Evolutionary conservation across 345 rosid genomes (phyloP).

Genomic region (Hibiscus tridactylites): DNA sequence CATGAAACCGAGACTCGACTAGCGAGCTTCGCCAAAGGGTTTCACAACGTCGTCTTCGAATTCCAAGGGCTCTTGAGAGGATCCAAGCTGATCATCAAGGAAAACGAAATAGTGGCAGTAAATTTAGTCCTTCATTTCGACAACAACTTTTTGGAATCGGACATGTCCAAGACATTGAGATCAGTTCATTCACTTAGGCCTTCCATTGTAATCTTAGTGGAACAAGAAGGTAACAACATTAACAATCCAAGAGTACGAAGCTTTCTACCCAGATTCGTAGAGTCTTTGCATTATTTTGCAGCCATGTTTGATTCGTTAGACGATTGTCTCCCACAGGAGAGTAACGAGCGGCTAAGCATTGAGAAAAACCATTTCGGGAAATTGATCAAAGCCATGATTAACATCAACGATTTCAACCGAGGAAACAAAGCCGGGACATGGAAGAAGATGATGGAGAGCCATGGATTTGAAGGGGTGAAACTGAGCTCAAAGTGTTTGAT

Average conservation of each 20-base stretch:
- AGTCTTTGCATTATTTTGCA: slow-evolving; percentile 50
- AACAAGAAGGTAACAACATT: slow-evolving; percentile 34
- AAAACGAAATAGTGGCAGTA: slow-evolving; percentile 46
- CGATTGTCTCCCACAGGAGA: slow-evolving; percentile 49
- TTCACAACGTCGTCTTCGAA: slow-evolving; percentile 43
- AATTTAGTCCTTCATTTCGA: slow-evolving; percentile 48
- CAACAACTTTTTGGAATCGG: slow-evolving; percentile 7
- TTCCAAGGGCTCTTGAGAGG: slow-evolving; percentile 45
- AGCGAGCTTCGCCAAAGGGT: slow-evolving; percentile 42
- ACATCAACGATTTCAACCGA: slow-evolving; percentile 19
- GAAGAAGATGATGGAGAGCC: slow-evolving; percentile 57
- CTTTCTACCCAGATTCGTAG: slow-evolving; percentile 58
- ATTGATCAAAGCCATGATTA: slow-evolving; percentile 47
- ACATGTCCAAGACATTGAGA: slow-evolving; percentile 36
- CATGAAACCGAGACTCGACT: slow-evolving; percentile 53
- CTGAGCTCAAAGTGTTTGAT: slow-evolving; percentile 51
- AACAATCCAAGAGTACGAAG: slow-evolving; percentile 26
- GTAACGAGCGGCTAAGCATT: slow-evolving; percentile 40
- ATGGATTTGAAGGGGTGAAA: slow-evolving; percentile 43
- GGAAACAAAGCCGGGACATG: slow-evolving; percentile 29
- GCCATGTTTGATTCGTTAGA: slow-evolving; percentile 72
- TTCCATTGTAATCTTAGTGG: slow-evolving; percentile 41
- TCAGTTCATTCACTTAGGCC: slow-evolving; percentile 38
- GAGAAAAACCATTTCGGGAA: slow-evolving; percentile 61
- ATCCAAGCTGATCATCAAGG: slow-evolving; percentile 22